Conservation (phyloP, 331 rosid species). For the Dryas integrifolia region DNA sequence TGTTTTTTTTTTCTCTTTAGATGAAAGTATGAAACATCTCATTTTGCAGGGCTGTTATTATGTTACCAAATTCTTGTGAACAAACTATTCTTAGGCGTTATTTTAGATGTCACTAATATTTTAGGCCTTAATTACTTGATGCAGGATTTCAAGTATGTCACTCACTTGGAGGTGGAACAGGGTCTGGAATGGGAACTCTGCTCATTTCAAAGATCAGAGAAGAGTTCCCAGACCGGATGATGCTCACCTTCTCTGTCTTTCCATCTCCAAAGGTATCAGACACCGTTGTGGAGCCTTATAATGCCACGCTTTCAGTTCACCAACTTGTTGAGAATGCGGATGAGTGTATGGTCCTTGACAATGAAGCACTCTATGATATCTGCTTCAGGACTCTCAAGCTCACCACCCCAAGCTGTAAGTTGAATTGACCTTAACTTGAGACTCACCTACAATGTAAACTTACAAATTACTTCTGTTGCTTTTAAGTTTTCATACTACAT, state of each 20-base stretch:
- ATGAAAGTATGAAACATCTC: background rate
- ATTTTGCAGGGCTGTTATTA: background rate
- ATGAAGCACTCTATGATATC: conserved; percentile 53
- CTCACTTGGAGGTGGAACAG: conserved; percentile 75
- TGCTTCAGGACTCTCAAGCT: conserved; percentile 62
- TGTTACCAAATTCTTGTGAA: no score
- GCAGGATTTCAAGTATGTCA: conserved; percentile 68
- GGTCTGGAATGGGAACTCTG: conserved; percentile 76
- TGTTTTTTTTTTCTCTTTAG: background rate
- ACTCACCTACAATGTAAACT: no score
- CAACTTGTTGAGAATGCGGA: conserved; percentile 64
- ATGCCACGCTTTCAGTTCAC: conserved; percentile 73
- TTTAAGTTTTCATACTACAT: conserved; percentile 13
- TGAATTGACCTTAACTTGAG: background rate
- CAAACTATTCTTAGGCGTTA: no score
- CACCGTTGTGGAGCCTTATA: conserved; percentile 72
- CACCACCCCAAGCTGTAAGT: conserved; percentile 59
- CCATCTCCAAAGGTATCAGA: conserved; percentile 75
- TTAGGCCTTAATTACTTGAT: background rate
- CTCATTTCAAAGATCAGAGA: conserved; percentile 71
- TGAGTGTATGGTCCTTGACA: conserved; percentile 62
- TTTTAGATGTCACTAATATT: background rate
- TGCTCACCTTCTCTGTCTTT: conserved; percentile 65
- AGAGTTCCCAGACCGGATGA: conserved; percentile 72
- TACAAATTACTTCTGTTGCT: background rate